Percentiles rank a stretch among this genome's conserved stretches.
phyloP scores from a whole-genome alignment of 1,139 yeast genomes.

The Insectozyma bohioensis region DNA sequence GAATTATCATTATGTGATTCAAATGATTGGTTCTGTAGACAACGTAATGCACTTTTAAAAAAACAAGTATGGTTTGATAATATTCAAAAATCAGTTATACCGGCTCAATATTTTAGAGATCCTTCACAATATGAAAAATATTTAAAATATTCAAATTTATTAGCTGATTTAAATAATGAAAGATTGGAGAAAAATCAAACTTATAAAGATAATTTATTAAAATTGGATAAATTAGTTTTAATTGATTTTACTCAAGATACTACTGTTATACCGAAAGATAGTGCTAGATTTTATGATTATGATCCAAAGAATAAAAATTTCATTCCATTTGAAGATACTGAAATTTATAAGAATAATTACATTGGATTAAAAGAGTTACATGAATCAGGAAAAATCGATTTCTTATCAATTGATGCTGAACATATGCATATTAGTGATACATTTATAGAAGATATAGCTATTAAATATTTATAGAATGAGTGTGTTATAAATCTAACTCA shows the following conservation, averaged over 20 bases:
- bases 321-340: conserved; percentile 51
- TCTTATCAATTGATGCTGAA: conserved; percentile 52
- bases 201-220: conserved; percentile 43
- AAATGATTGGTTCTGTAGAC: conserved; percentile 60
- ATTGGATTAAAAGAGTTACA: conserved; percentile 58
- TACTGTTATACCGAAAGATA: conserved; percentile 70
- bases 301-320: conserved; percentile 42
- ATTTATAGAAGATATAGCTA: conserved; percentile 40
- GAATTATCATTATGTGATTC: conserved; percentile 65
- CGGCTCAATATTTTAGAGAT: conserved; percentile 77
- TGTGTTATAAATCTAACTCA: too few relatives aligned
- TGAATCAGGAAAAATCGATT: conserved; percentile 43
- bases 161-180: conserved; percentile 73
- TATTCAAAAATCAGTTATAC: conserved; percentile 58
- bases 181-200: conserved; percentile 22
- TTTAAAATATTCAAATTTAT: conserved; percentile 48
- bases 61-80: conserved; percentile 59
- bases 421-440: conserved; percentile 66
- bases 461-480: conserved; percentile 31
- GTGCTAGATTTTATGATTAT: conserved; percentile 64
- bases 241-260: conserved; percentile 60
- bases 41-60: conserved; percentile 54
- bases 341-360: conserved; percentile 50
- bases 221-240: conserved; percentile 55
- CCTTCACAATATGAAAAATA: conserved; percentile 43